Evolutionary conservation across 768 basidiomycete species (phyloP).

Genomic region (Naganishia vaughanmartiniae): DNA sequence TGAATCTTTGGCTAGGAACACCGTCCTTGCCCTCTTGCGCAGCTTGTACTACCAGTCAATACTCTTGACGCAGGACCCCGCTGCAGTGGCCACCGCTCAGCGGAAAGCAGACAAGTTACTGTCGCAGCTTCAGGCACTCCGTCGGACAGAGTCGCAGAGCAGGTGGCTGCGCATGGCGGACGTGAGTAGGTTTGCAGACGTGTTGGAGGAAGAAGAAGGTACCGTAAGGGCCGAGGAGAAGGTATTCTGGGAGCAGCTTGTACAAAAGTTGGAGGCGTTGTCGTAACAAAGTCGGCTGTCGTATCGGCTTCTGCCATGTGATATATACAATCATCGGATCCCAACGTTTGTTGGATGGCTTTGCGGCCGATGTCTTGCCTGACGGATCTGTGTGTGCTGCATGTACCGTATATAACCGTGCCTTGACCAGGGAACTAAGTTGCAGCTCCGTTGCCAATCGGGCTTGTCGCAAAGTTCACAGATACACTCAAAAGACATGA

Average conservation of each 20-base stretch:
- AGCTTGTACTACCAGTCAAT: slow-evolving; percentile 34
- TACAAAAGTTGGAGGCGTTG: slow-evolving; percentile 22
- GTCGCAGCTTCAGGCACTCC: slow-evolving; percentile 8
- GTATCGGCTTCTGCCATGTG: not conserved
- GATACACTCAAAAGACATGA: too few relatives aligned
- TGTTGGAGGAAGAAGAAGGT: slow-evolving; percentile 45
- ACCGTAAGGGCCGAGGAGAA: slow-evolving; percentile 34
- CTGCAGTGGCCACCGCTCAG: slow-evolving; percentile 12
- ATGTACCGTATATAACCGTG: too few relatives aligned
- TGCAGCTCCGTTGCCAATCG: too few relatives aligned
- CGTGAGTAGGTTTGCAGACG: slow-evolving; percentile 38
- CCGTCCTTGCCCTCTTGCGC: slow-evolving; percentile 37
- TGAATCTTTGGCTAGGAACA: slow-evolving; percentile 38
- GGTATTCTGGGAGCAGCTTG: slow-evolving; percentile 37
- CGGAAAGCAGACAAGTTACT: slow-evolving; percentile 30
- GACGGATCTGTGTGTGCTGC: too few relatives aligned
- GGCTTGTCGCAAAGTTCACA: too few relatives aligned
- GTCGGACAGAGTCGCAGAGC: slow-evolving; percentile 15
- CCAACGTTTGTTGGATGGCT: too few relatives aligned
- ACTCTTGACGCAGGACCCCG: not conserved
- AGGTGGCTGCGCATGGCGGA: slow-evolving; percentile 34
- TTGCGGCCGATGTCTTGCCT: too few relatives aligned
- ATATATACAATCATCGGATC: not conserved
- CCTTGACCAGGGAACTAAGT: too few relatives aligned
- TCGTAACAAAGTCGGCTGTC: slow-evolving; percentile 6